These are phyloP conservation scores for Bisporella sp. DNA, from an alignment of 2,329 filamentous ascomycete species.

Conservation along the genomic window DNA sequence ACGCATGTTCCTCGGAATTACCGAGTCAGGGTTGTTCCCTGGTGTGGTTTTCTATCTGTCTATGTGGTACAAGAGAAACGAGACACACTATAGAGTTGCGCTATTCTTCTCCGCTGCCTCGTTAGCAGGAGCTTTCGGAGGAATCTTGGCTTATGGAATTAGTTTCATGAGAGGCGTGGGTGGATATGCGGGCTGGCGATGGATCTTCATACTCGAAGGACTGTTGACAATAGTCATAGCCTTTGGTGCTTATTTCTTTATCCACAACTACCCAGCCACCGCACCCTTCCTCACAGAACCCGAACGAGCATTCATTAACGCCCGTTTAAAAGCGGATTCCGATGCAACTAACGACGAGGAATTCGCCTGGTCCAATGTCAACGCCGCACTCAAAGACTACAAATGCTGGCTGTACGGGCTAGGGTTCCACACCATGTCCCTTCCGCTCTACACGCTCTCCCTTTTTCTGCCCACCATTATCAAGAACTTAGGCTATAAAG, in stretches of 20 bases:
- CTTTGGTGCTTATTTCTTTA: conserved; percentile 47
- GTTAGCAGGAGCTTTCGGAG: conserved; percentile 49
- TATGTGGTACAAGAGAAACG: conserved; percentile 48
- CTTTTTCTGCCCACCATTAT: conserved; percentile 52
- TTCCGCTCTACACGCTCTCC: conserved; percentile 51
- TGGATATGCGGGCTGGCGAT: conserved; percentile 46
- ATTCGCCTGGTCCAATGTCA: conserved; percentile 63
- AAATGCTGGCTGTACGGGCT: conserved; percentile 69
- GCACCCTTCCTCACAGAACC: conserved; percentile 49
- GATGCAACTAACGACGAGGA: conserved; percentile 62
- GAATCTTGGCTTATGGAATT: conserved; percentile 49
- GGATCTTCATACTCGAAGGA: conserved; percentile 46
- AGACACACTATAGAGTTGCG: conserved; percentile 47
- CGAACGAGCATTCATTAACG: conserved; percentile 35
- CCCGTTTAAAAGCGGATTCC: conserved; percentile 58
- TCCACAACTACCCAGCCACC: conserved; percentile 57
- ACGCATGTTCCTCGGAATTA: conserved; percentile 48
- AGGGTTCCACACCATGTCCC: conserved; percentile 64
- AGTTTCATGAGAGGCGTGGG: conserved; percentile 45
- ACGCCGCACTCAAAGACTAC: conserved; percentile 55
- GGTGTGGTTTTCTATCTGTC: conserved; percentile 42
- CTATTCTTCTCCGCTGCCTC: conserved; percentile 49
- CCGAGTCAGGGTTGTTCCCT: conserved; percentile 48
- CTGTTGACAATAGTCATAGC: conserved; percentile 46
- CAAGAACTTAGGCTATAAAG: conserved; percentile 44